Evolutionary conservation across 2,329 filamentous ascomycete species (phyloP).

Genomic region (Fusarium pseudoanthophilum): DNA sequence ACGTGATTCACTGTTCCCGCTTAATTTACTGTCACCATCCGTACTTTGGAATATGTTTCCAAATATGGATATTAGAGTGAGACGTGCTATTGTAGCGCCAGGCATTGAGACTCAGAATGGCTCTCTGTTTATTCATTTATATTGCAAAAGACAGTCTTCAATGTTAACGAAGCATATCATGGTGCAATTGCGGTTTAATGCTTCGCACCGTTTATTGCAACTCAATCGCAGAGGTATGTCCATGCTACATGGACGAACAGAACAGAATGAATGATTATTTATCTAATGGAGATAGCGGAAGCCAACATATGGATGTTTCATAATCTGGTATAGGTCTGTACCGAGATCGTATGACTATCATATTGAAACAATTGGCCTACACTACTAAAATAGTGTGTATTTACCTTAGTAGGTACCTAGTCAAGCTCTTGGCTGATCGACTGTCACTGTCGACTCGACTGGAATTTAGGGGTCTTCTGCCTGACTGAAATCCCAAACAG

Average conservation of each 20-base stretch:
- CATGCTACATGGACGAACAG: not conserved
- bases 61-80: not conserved
- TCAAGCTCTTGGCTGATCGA: not conserved
- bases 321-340: not conserved
- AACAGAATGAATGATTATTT: not conserved
- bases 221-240: not conserved
- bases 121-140: not conserved
- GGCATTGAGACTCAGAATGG: not conserved
- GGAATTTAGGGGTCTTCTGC: constrained; percentile 21
- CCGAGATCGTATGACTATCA: not conserved
- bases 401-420: too few species aligned
- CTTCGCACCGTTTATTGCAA: not conserved
- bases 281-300: not conserved
- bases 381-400: not conserved
- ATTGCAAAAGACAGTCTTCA: not conserved
- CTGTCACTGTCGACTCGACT: not conserved
- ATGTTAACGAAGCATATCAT: not conserved
- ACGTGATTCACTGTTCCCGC: constrained; percentile 38
- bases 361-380: not conserved
- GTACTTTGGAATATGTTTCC: not conserved
- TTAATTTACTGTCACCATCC: not conserved
- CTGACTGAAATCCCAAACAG: constrained; percentile 13
- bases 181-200: not conserved
- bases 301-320: not conserved
- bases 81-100: not conserved